phyloP scores from a whole-genome alignment of 345 rosid species.

The Hibiscus syriacus region DNA sequence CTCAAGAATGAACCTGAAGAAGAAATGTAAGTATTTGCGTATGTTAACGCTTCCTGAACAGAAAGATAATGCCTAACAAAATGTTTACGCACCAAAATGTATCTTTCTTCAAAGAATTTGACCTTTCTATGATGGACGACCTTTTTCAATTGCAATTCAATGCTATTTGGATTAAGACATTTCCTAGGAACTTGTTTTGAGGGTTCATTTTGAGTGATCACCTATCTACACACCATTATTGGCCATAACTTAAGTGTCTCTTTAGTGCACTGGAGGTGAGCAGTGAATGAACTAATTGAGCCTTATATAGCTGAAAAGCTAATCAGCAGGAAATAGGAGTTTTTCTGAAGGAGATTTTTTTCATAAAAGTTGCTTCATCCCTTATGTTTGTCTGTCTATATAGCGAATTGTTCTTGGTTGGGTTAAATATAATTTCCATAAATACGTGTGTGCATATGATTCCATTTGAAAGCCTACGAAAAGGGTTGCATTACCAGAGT shows the following conservation, averaged over 20 bases:
- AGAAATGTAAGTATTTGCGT: constrained; percentile 54
- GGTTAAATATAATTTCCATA: background rate
- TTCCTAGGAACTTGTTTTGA: background rate
- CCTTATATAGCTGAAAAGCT: background rate
- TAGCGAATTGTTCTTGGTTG: background rate
- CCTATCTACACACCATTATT: background rate
- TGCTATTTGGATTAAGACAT: background rate
- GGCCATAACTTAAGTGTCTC: background rate
- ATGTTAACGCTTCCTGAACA: too few relatives aligned
- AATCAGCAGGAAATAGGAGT: too few relatives aligned
- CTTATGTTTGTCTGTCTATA: background rate
- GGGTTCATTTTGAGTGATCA: background rate
- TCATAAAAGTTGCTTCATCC: background rate
- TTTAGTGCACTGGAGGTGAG: background rate
- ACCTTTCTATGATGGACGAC: background rate
- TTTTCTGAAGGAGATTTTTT: too few relatives aligned
- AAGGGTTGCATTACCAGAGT: background rate
- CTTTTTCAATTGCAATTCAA: background rate
- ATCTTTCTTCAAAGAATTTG: background rate
- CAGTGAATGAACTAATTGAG: background rate
- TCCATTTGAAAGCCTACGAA: background rate
- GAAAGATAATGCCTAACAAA: background rate
- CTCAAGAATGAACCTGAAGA: constrained; percentile 87
- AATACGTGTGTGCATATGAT: background rate
- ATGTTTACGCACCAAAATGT: background rate